These are phyloP conservation scores for Ehretia macrophylla DNA, from an alignment of 257 asterid genomes.

Conservation along the genomic window DNA sequence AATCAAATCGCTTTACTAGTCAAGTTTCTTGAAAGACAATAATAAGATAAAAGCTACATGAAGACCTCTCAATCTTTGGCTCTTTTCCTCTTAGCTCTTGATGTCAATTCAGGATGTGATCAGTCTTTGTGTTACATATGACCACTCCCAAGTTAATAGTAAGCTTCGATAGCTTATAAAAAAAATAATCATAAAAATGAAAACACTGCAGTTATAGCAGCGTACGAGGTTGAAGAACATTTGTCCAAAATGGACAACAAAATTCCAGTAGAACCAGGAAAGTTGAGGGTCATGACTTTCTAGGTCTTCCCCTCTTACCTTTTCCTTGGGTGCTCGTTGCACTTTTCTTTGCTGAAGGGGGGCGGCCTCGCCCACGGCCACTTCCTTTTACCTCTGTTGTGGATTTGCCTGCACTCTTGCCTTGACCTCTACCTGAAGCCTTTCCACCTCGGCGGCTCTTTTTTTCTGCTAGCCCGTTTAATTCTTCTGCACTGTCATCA, in stretches of 20 bases:
- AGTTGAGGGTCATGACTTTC: constrained; percentile 34
- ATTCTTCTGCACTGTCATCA: constrained; percentile 43
- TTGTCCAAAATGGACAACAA: constrained; percentile 9
- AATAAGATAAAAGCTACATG: not conserved
- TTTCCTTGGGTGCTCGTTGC: constrained; percentile 24
- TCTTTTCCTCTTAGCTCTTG: not conserved
- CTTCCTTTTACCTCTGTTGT: constrained; percentile 36
- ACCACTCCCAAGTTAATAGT: constrained; percentile 23
- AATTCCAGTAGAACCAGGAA: constrained; percentile 4
- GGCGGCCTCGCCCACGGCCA: constrained; percentile 65
- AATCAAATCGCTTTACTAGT: too few relatives aligned
- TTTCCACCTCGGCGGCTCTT: constrained; percentile 26
- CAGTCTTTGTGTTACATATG: constrained; percentile 17
- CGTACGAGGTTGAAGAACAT: not conserved
- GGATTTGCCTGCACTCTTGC: constrained; percentile 35
- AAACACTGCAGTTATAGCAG: constrained; percentile 4
- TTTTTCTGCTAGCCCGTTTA: constrained; percentile 40
- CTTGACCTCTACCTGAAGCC: constrained; percentile 46
- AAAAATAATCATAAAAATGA: not conserved
- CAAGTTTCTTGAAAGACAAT: too few relatives aligned
- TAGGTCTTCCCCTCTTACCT: constrained; percentile 75
- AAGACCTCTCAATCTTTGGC: not conserved
- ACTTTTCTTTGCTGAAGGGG: constrained; percentile 38
- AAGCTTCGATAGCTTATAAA: not conserved
- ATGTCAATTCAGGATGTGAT: constrained; percentile 16